These are phyloP conservation scores for Diutina sp. DNA, from an alignment of 1,139 yeast genomes.

Conservation along the genomic window DNA sequence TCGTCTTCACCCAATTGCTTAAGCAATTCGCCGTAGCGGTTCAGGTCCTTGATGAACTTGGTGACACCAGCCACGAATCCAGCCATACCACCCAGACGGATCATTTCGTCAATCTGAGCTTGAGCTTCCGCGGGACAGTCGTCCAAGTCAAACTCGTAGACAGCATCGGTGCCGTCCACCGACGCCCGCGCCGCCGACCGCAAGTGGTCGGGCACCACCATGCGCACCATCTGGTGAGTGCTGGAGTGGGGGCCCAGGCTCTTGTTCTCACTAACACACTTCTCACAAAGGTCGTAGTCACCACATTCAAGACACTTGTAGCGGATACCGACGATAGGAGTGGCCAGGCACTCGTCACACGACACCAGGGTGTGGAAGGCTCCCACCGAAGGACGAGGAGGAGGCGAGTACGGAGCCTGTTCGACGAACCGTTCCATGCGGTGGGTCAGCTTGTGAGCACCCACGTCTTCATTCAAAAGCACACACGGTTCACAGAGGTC, in stretches of 20 bases:
- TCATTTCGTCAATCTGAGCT: background rate
- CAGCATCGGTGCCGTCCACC: background rate
- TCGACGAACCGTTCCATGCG: background rate
- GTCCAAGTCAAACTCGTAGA: background rate
- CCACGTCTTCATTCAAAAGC: background rate
- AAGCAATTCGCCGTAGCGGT: background rate
- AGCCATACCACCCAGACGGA: background rate
- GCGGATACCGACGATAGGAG: slow-evolving; percentile 32
- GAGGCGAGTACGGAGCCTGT: background rate
- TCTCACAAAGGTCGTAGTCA: slow-evolving; percentile 44
- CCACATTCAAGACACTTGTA: slow-evolving; percentile 42
- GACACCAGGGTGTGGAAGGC: background rate
- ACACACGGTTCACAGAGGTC: slow-evolving; percentile 41
- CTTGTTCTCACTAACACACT: slow-evolving; percentile 15
- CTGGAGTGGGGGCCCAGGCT: background rate
- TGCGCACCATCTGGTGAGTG: background rate
- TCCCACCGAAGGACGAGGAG: background rate
- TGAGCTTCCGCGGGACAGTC: background rate
- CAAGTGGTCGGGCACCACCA: background rate
- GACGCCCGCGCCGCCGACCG: background rate
- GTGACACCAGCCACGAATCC: background rate
- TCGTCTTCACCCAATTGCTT: background rate
- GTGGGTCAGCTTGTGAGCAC: background rate
- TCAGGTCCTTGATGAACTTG: slow-evolving; percentile 1
- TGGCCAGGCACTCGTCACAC: background rate